phyloP scores from a whole-genome alignment of 441 rosid genomes.

The Arabidopsis lyrata region DNA sequence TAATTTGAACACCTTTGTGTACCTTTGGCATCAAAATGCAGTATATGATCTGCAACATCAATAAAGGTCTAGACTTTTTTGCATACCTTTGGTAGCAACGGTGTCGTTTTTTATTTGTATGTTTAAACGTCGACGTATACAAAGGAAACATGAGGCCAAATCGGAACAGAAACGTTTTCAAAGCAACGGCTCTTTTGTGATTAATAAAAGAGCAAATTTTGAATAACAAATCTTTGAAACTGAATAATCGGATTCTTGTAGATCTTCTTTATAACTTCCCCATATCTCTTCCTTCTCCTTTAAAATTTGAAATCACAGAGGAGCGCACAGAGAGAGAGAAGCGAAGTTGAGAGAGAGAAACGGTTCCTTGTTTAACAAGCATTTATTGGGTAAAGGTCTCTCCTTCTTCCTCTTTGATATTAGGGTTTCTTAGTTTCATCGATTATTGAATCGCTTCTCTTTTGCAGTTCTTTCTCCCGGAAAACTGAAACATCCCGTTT shows the following conservation, averaged over 20 bases:
- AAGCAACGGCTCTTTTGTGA: conserved; percentile 38
- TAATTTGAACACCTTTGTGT: too few relatives aligned
- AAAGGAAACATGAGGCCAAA: neutral
- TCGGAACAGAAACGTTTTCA: conserved; percentile 14
- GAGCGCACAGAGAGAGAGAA: conserved; percentile 15
- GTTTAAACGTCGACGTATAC: neutral
- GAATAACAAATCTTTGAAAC: conserved; percentile 17
- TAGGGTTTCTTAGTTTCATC: conserved; percentile 16
- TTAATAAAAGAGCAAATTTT: neutral
- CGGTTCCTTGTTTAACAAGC: conserved; percentile 39
- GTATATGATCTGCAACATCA: neutral
- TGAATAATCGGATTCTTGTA: conserved; percentile 41
- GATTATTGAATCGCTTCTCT: conserved; percentile 26
- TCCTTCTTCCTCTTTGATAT: conserved; percentile 19
- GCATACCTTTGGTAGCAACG: neutral
- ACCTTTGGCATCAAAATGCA: neutral
- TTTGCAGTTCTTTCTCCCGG: conserved; percentile 32
- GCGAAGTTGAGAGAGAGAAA: conserved; percentile 16
- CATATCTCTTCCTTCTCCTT: conserved; percentile 27
- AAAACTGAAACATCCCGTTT: conserved; percentile 39
- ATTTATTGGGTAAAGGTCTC: conserved; percentile 5
- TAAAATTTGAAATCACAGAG: conserved; percentile 23
- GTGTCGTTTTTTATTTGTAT: neutral
- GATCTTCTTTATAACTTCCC: conserved; percentile 41
- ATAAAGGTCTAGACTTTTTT: neutral